Evolutionary conservation across 495 filamentous ascomycete genomes (phyloP).

Genomic region (Tuber melanosporum): DNA sequence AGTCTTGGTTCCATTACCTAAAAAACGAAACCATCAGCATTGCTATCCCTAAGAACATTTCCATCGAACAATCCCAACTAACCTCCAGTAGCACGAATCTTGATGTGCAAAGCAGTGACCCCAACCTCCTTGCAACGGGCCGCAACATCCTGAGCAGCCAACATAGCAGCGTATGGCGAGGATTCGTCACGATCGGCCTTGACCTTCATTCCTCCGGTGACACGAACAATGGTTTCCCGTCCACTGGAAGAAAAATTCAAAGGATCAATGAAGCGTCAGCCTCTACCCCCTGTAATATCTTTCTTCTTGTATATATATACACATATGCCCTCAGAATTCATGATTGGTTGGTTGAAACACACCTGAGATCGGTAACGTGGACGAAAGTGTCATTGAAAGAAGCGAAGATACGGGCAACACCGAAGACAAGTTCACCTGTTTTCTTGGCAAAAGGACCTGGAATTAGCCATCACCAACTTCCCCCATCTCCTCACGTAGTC

Average conservation of each 20-base stretch:
- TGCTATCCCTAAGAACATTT: conserved; percentile 1
- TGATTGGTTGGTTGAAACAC: conserved; percentile 48
- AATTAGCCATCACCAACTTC: conserved; percentile 19
- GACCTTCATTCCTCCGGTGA: conserved; percentile 99
- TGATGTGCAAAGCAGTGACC: conserved; percentile 98
- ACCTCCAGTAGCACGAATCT: conserved; percentile 99
- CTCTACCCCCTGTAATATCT: conserved; percentile 40
- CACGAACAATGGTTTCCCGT: conserved; percentile 98
- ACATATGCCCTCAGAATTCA: conserved; percentile 9
- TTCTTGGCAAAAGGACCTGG: conserved; percentile 2
- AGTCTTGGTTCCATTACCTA: conserved; percentile 98
- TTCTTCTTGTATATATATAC: conserved; percentile 15
- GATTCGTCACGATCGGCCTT: conserved; percentile 99
- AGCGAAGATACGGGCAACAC: conserved; percentile 98
- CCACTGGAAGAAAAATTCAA: conserved; percentile 67
- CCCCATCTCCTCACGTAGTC: neutral
- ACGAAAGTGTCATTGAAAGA: conserved; percentile 95
- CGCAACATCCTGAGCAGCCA: conserved; percentile 95
- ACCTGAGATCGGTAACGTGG: conserved; percentile 98
- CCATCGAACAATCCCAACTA: conserved; percentile 37
- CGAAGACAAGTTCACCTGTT: conserved; percentile 92
- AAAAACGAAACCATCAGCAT: conserved; percentile 17
- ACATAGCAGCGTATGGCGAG: conserved; percentile 98
- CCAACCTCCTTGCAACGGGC: conserved; percentile 98
- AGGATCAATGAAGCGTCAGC: conserved; percentile 43